Conservation (phyloP, 2,329 filamentous ascomycete species). For the Dactylellina drechsleri region DNA sequence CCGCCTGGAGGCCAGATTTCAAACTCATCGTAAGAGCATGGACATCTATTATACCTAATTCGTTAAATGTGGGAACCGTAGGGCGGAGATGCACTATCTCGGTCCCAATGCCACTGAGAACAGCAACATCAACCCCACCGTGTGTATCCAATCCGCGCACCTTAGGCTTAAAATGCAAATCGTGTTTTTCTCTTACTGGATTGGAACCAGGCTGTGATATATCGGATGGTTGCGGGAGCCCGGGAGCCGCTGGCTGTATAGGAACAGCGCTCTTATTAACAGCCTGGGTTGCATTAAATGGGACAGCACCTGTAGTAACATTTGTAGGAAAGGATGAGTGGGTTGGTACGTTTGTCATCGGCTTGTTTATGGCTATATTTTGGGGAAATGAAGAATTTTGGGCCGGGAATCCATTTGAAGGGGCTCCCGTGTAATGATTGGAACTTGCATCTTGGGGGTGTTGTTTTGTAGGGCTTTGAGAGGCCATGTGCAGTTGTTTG, state of each 20-base stretch:
- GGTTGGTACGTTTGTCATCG: slow-evolving; percentile 8
- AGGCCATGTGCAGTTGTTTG: slow-evolving; percentile 54
- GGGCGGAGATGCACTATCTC: slow-evolving; percentile 77
- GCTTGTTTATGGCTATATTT: slow-evolving; percentile 14
- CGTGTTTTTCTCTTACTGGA: slow-evolving; percentile 52
- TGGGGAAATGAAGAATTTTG: slow-evolving; percentile 25
- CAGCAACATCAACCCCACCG: slow-evolving; percentile 77
- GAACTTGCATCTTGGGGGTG: slow-evolving; percentile 48
- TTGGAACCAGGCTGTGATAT: slow-evolving; percentile 31
- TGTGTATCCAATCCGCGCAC: slow-evolving; percentile 68
- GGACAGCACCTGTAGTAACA: not conserved
- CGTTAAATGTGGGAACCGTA: slow-evolving; percentile 76
- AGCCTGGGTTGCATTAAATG: slow-evolving; percentile 62
- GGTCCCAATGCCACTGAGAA: slow-evolving; percentile 72
- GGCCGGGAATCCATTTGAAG: slow-evolving; percentile 21
- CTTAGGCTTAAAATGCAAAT: slow-evolving; percentile 63
- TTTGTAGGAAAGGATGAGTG: slow-evolving; percentile 32
- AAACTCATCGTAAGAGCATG: slow-evolving; percentile 88
- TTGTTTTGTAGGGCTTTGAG: slow-evolving; percentile 53
- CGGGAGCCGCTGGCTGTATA: slow-evolving; percentile 21
- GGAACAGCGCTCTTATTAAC: slow-evolving; percentile 35
- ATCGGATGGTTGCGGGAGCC: slow-evolving; percentile 22
- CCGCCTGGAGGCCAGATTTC: slow-evolving; percentile 86
- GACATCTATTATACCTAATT: slow-evolving; percentile 89
- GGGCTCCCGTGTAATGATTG: slow-evolving; percentile 7